Evolutionary conservation across 306 rosid species (phyloP), one percentile per base, ranked within the genome.

Genomic region (Dryas octopetala): DNA sequence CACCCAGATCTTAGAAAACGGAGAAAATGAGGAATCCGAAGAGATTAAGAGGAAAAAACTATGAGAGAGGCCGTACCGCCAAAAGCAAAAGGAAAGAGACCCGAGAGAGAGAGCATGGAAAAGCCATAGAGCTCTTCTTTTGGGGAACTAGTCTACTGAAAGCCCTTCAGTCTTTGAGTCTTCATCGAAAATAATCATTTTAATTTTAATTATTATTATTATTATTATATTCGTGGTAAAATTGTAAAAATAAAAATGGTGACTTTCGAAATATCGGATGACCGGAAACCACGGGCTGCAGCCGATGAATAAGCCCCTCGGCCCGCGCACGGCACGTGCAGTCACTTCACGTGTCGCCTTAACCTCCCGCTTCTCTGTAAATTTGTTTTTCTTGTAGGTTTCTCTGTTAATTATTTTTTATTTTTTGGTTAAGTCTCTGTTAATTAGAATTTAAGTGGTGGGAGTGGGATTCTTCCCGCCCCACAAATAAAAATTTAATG

Each of bases 281-380:
- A 89, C 90, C 69, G 89, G 89, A 16, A 80, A 67, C 74, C 62
- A 68, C 78, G 85, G 85, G 82, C 45, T 76, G 81, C 75, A 77
- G 83, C 86, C 84, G 88, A 84, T 87, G 55, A 73, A 63, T 76
- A 19, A 69, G 73, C 74, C 62, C 79, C 87, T 86, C 77, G 89
- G 60, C 89, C 83, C 78, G 75, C 76, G 85, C 81, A 66, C 82
- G 87, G 76, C 93, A 85, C 91, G 88, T 89, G 90, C 86, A 89
- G 58, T 77, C 73, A 62, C 59, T 78, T 76, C 76, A 73, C 53
- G 62, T 87, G 85, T 82, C 81, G 71, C 83, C 74, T 55, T 78
- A 5, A 74, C 47, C 81, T 63, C 59, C 48, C 73, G 52, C 26
- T 69, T 60, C 73, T 14, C 83, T 57, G 70, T 17, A 53, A 51